Base-by-base conservation (phyloP, 2,329 filamentous ascomycete genomes). In the Arthrobotrys pseudoclavata region DNA sequence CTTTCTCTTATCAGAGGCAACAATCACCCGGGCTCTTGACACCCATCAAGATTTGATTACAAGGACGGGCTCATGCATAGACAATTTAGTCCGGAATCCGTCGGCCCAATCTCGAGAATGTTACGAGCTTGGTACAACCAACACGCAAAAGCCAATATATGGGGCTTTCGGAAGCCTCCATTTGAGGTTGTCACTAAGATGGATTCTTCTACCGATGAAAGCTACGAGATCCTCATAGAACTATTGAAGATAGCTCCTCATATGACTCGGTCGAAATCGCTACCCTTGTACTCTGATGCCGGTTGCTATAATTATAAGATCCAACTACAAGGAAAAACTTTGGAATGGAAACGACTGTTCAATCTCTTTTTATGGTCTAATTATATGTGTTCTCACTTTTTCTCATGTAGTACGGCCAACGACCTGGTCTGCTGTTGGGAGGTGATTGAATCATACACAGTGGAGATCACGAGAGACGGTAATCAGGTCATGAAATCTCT, bases 61-160 rank as follows among this genome's bases (percentile, higher is more conserved):
- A 34, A 4, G 3, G 7, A 34, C 31, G 7, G 31, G 31, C 31
- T 34, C 31, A 1, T 34, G 3, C 7, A 34, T 53, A 15, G 50
- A 53, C 13, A 20, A 5, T 6, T 53, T 10, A 53, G 13, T 13
- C 7, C 50, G 20, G 34, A 26, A 9, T 31, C 26, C 2, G 50
- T 53, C 4, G 50, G 50, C 6, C 50, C 26, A 31, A 53, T 53
- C 26, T 53, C 50, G 13, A 34, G 50, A 34, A 53, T 53, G 50
- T 18, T 34, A 29, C 26, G 10, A 53, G 50, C 4, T 10, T 53
- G 26, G 50, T 53, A 31, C 7, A 34, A 3, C 24, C 26, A 7
- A 1, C 50, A 53, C 20, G 18, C 50, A 10, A 15, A 52, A 10
- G 50, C 26, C 1, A 34, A 13, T n/a, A n/a, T 40, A 15, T 40